Percentiles rank a stretch among this genome's conserved stretches.
These are phyloP conservation scores for Drosera spatulata DNA, from an alignment of 179 eudicot species.

Conservation along the genomic window DNA sequence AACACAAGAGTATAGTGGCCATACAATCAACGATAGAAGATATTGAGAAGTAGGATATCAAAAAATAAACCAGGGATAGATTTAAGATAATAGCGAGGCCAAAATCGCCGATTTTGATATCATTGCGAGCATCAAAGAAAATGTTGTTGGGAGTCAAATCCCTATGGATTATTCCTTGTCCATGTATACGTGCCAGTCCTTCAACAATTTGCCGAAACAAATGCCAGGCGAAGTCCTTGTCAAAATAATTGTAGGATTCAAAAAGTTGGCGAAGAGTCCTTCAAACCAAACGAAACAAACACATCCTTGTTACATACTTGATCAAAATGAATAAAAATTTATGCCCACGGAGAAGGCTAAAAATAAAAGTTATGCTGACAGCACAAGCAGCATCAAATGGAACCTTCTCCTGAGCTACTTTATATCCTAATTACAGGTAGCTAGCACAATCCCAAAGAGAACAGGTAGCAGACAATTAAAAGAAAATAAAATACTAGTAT, in stretches of 20 bases:
- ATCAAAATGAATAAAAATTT: neutral
- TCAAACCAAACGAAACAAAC: constrained; percentile 8
- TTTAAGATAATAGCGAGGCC: constrained; percentile 66
- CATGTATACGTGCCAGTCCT: constrained; percentile 91
- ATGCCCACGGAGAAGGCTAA: too few species aligned
- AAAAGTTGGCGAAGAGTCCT: constrained; percentile 87
- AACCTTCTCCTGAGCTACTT: too few species aligned
- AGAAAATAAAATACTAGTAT: neutral
- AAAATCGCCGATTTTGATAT: constrained; percentile 97
- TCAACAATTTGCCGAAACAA: constrained; percentile 90
- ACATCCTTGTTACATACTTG: neutral
- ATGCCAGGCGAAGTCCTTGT: constrained; percentile 88
- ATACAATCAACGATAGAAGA: too few species aligned
- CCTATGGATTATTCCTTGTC: constrained; percentile 95
- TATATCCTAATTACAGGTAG: too few species aligned
- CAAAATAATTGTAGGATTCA: constrained; percentile 83
- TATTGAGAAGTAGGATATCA: too few species aligned
- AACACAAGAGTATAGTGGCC: too few species aligned
- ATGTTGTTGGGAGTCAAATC: constrained; percentile 96
- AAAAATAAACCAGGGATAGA: neutral
- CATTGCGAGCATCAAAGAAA: constrained; percentile 94
- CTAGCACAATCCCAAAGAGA: neutral
- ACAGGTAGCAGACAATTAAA: neutral
- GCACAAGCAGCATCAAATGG: too few species aligned
- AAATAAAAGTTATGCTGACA: too few species aligned